Conservation (phyloP, 345 rosid species). For the Heritiera fomes region DNA sequence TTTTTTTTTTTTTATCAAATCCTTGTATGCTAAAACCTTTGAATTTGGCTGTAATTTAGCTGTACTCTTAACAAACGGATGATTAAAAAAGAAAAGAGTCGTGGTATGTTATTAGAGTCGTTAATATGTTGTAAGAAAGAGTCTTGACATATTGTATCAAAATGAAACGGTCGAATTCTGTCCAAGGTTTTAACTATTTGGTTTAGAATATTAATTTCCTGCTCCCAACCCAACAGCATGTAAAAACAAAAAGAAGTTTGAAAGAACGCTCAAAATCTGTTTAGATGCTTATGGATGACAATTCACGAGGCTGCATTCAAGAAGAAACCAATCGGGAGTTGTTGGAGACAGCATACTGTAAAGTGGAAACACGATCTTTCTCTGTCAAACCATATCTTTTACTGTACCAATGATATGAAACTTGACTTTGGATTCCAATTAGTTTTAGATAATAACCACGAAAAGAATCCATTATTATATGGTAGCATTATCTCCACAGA, state of each 20-base stretch:
- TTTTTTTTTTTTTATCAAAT: too few species aligned
- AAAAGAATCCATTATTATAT: not conserved
- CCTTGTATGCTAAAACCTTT: too few species aligned
- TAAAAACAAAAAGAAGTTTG: not conserved
- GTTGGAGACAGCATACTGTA: conserved; percentile 2
- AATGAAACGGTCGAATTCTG: too few species aligned
- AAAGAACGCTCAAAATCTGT: not conserved
- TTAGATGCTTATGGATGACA: not conserved
- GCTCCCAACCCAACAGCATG: not conserved
- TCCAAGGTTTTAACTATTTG: too few species aligned
- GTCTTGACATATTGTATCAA: too few species aligned
- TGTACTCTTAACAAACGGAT: too few species aligned
- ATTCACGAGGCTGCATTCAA: not conserved
- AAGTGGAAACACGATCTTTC: conserved; percentile 14
- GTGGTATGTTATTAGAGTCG: too few species aligned
- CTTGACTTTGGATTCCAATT: not conserved
- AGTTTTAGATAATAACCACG: not conserved
- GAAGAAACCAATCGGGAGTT: not conserved
- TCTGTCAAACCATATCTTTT: not conserved
- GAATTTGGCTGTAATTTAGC: too few species aligned
- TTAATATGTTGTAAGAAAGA: too few species aligned
- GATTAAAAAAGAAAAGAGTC: too few species aligned
- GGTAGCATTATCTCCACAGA: not conserved
- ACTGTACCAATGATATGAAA: not conserved
- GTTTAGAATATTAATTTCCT: not conserved